Evolutionary conservation across 2,329 filamentous ascomycete genomes (phyloP), one percentile per base, ranked within the genome.

Genomic region (Claviceps pusilla): DNA sequence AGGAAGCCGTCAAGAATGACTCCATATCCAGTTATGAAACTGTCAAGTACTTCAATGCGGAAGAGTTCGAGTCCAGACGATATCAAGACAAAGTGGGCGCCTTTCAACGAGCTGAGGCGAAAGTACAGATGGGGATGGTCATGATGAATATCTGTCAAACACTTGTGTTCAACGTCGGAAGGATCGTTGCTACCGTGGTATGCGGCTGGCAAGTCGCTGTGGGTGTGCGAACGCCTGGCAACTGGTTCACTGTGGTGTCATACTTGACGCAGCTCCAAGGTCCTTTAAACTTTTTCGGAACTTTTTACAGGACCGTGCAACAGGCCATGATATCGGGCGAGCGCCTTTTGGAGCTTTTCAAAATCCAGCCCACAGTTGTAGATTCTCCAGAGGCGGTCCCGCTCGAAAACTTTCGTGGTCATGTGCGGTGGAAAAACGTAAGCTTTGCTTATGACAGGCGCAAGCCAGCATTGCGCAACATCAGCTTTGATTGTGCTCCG

Each of bases 1-100:
- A 96, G 70, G 91, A 96, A 69, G 93, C 93, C 7, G 89, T 97
- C 61, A 97, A 97, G 71, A 97, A 96, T 66, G 93, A 98, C 68
- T 97, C 93, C 0, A 93, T 98, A 74, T 89, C 93, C 58, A 95
- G 89, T n/a, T 98, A 97, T 68, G 93, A 98, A 72, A 91, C 87
- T 2, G 87, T 91, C 65, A 93, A 91, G 66, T 91, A 91, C 64
- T 93, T 93, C 75, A 91, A 91, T 61, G 87, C 87, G 7, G 87
- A 91, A 64, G 74, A 79, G 2, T 90, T 86, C 64, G 87, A 93
- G 64, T 89, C 89, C 60, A 73, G 76, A 50, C 79, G 87, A 29
- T 91, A 89, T 63, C 77, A 82, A 49, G 70, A 76, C 48, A 86
- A 87, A 31, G 86, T 93, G 54, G 72, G 73, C 48, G 79, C 78